A percentile compares a stretch with the other conserved stretches of the same genome.
Evolutionary conservation across 1,284 basidiomycete genomes (phyloP).

Genomic region (Ceraceosorus guamensis): DNA sequence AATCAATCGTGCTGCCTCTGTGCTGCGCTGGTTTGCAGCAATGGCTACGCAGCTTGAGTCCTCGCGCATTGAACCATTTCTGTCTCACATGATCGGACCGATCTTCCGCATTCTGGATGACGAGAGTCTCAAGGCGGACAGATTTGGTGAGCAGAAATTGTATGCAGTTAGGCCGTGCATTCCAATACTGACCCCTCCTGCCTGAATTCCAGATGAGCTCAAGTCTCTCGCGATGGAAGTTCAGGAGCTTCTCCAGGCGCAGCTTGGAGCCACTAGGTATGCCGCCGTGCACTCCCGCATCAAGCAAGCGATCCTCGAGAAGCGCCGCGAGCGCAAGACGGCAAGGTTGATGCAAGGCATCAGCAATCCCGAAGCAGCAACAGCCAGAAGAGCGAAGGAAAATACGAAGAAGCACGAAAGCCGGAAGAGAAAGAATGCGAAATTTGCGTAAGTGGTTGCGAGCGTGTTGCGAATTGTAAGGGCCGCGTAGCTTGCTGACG

Average conservation of each 20-base stretch:
- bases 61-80: slow-evolving; percentile 59
- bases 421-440: slow-evolving; percentile 26
- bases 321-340: slow-evolving; percentile 67
- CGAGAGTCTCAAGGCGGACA: slow-evolving; percentile 61
- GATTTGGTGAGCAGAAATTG: slow-evolving; percentile 51
- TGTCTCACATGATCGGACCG: slow-evolving; percentile 77
- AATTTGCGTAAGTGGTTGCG: slow-evolving; percentile 1
- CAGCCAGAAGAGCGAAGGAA: slow-evolving; percentile 16
- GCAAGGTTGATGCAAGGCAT: slow-evolving; percentile 54
- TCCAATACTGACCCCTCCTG: too few species aligned
- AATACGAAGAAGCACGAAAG: slow-evolving; percentile 25
- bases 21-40: slow-evolving; percentile 64
- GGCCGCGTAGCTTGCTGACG: too few species aligned
- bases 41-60: slow-evolving; percentile 68
- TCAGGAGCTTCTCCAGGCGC: slow-evolving; percentile 75
- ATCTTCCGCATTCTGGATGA: slow-evolving; percentile 79
- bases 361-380: slow-evolving; percentile 30
- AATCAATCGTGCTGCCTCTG: slow-evolving; percentile 61
- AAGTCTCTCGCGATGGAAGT: slow-evolving; percentile 75
- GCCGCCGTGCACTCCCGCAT: slow-evolving; percentile 70
- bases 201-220: slow-evolving; percentile 62
- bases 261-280: slow-evolving; percentile 77
- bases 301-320: slow-evolving; percentile 62
- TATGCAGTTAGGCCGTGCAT: too few species aligned
- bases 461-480: too few species aligned